Conservation (phyloP, 2,329 filamentous ascomycete species). For the Knoxdaviesia capensis region DNA sequence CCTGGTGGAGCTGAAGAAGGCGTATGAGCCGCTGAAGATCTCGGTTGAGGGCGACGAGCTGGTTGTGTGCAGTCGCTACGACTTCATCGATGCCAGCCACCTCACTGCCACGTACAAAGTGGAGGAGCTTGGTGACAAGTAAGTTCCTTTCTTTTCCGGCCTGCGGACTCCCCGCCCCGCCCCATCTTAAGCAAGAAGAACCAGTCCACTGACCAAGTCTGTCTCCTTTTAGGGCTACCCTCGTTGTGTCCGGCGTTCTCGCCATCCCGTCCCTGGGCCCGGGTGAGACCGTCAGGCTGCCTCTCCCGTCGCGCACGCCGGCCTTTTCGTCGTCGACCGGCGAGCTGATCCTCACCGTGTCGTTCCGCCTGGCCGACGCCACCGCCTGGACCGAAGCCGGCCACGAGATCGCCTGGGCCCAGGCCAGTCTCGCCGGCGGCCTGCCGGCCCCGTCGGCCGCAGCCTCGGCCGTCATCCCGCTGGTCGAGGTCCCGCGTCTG, state of each 20-base stretch:
- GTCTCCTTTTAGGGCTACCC: too few relatives aligned
- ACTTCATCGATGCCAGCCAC: slow-evolving; percentile 24
- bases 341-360: slow-evolving; percentile 16
- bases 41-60: slow-evolving; percentile 16
- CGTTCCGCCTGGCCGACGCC: slow-evolving; percentile 19
- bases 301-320: too few relatives aligned
- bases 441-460: too few relatives aligned
- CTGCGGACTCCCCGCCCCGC: too few relatives aligned
- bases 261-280: too few relatives aligned
- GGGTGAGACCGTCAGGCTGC: too few relatives aligned
- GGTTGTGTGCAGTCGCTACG: slow-evolving; percentile 25
- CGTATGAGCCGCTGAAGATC: slow-evolving; percentile 31
- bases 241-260: too few relatives aligned
- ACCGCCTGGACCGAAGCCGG: slow-evolving; percentile 29
- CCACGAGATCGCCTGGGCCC: slow-evolving; percentile 34
- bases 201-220: too few relatives aligned
- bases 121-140: slow-evolving; percentile 20
- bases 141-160: slow-evolving; percentile 8
- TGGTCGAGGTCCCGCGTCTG: not conserved
- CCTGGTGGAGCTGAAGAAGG: slow-evolving; percentile 34
- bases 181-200: too few relatives aligned
- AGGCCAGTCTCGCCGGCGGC: slow-evolving; percentile 8
- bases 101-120: slow-evolving; percentile 22
- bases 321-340: not conserved
- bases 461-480: too few relatives aligned